Percentiles rank a stretch among this genome's conserved stretches.
phyloP scores from a whole-genome alignment of 2,329 filamentous ascomycete genomes.

The Talaromyces sp. region DNA sequence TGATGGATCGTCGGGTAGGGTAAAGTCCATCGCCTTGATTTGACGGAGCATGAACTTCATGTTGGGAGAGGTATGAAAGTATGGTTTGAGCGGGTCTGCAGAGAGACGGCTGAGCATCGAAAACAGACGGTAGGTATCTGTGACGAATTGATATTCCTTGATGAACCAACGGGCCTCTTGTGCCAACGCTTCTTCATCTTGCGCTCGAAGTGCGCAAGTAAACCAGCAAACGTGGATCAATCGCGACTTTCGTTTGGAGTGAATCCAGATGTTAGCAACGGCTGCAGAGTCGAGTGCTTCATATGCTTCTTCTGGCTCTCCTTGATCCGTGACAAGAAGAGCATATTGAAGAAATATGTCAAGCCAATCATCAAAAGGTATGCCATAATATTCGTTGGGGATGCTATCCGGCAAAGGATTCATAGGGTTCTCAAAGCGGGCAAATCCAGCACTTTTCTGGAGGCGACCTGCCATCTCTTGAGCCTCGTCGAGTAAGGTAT shows the following conservation, averaged over 20 bases:
- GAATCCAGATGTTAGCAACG: constrained; percentile 80
- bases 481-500: constrained; percentile 45
- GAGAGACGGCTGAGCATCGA: constrained; percentile 75
- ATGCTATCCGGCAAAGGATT: constrained; percentile 39
- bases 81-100: constrained; percentile 60
- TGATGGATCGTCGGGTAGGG: constrained; percentile 56
- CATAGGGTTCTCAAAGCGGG: constrained; percentile 27
- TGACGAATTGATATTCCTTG: constrained; percentile 75
- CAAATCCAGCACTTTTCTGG: constrained; percentile 34
- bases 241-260: constrained; percentile 67
- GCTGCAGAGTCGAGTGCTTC: constrained; percentile 75
- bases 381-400: constrained; percentile 69
- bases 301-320: constrained; percentile 73
- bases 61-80: constrained; percentile 77
- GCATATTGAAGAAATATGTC: constrained; percentile 89
- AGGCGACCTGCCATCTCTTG: constrained; percentile 49
- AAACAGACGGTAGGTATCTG: constrained; percentile 83
- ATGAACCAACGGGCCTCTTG: constrained; percentile 81
- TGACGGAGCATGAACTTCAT: constrained; percentile 92
- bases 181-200: constrained; percentile 75
- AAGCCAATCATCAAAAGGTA: constrained; percentile 82
- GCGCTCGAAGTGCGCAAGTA: constrained; percentile 77
- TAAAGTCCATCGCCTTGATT: constrained; percentile 84
- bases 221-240: constrained; percentile 78
- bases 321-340: constrained; percentile 69